A percentile compares a stretch with the other conserved stretches of the same genome.
phyloP scores from a whole-genome alignment of 1,284 basidiomycete species.

The Cerrena zonata region DNA sequence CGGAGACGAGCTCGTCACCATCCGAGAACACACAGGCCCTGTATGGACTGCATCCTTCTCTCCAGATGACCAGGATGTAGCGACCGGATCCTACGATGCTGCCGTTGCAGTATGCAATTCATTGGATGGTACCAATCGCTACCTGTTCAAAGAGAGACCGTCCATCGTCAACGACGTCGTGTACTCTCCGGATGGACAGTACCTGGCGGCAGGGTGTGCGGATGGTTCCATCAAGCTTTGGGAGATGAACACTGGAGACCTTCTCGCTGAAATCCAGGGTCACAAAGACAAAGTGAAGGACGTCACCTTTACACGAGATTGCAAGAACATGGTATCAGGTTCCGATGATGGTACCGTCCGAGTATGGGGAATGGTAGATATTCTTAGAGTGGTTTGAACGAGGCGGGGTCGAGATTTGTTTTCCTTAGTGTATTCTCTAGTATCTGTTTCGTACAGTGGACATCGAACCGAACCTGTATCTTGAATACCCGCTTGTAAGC shows the following conservation, averaged over 20 bases:
- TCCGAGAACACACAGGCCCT: constrained; percentile 18
- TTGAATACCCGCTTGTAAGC: too few species aligned
- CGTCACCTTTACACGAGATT: constrained; percentile 15
- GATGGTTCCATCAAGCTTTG: constrained; percentile 14
- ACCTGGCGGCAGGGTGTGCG: constrained; percentile 10
- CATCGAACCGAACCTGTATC: too few species aligned
- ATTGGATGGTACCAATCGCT: constrained; percentile 4
- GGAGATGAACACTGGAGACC: constrained; percentile 6
- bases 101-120: constrained; percentile 14
- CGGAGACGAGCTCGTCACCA: constrained; percentile 20
- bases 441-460: too few species aligned
- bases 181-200: constrained; percentile 13
- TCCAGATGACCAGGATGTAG: constrained; percentile 16
- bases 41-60: constrained; percentile 15
- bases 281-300: constrained; percentile 15
- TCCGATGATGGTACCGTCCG: constrained; percentile 16
- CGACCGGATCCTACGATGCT: constrained; percentile 16
- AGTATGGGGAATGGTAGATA: constrained; percentile 13
- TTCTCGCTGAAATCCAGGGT: constrained; percentile 14
- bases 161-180: constrained; percentile 4
- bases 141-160: constrained; percentile 1
- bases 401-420: too few species aligned
- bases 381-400: constrained; percentile 1
- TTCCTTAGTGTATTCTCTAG: too few species aligned
- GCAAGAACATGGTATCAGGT: constrained; percentile 11